Evolutionary conservation across 805 yeast species (phyloP).

Genomic region (Peterozyma xylosa): DNA sequence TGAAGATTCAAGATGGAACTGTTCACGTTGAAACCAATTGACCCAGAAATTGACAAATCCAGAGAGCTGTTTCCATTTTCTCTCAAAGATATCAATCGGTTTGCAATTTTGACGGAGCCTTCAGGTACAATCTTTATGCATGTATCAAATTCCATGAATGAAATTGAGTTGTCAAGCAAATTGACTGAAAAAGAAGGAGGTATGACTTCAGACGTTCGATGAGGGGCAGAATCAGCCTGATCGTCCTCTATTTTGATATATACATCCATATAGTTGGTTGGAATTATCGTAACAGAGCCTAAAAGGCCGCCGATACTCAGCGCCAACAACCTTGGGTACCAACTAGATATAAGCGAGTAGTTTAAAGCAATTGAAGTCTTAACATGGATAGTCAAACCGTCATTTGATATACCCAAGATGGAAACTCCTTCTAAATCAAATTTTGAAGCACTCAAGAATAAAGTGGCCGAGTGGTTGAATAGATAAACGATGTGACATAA

Average conservation of each 20-base stretch:
- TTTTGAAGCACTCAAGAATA: conserved; percentile 4
- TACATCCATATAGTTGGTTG: conserved; percentile 7
- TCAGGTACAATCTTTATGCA: conserved; percentile 8
- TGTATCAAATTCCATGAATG: conserved; percentile 9
- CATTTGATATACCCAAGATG: conserved; percentile 8
- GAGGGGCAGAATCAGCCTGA: not conserved
- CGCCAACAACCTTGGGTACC: conserved; percentile 3
- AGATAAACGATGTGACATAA: not conserved
- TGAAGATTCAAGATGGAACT: conserved; percentile 1
- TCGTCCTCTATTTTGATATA: conserved; percentile 5
- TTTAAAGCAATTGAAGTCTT: conserved; percentile 10
- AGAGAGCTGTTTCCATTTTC: not conserved
- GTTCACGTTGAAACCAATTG: conserved; percentile 2
- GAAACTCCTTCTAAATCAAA: conserved; percentile 7
- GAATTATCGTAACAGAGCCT: conserved; percentile 6
- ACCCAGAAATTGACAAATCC: conserved; percentile 1
- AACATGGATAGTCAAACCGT: conserved; percentile 10
- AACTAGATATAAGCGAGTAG: conserved; percentile 10
- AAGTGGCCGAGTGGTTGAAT: conserved; percentile 1
- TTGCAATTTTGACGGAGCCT: conserved; percentile 3
- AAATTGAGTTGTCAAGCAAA: not conserved
- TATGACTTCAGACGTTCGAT: conserved; percentile 1
- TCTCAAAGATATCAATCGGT: not conserved
- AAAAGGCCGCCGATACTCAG: not conserved
- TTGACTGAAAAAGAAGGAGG: conserved; percentile 1